phyloP scores from a whole-genome alignment of 148 eudicot species.

The Vaccinium macrocarpon region DNA sequence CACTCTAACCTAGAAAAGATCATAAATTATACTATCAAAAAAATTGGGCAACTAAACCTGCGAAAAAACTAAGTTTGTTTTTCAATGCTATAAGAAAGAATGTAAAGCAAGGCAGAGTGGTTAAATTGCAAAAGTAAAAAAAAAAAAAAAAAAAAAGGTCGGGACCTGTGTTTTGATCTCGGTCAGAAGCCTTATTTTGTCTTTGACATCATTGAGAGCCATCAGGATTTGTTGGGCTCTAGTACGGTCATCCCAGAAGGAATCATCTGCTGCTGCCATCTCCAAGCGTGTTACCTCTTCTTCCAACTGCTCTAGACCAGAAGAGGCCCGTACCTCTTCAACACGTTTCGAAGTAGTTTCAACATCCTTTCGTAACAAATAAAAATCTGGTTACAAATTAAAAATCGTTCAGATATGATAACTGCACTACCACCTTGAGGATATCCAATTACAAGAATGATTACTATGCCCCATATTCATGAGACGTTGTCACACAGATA shows the following conservation, averaged over 20 bases:
- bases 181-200: constrained; percentile 65
- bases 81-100: constrained; percentile 4
- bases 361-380: constrained; percentile 76
- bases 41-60: neutral
- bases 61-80: neutral
- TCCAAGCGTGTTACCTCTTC: constrained; percentile 66
- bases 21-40: neutral
- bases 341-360: constrained; percentile 63
- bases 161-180: constrained; percentile 76
- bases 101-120: neutral
- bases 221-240: constrained; percentile 87
- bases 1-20: constrained; percentile 5
- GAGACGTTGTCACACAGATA: neutral
- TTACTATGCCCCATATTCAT: neutral
- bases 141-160: constrained; percentile 13
- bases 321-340: constrained; percentile 64
- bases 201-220: constrained; percentile 80
- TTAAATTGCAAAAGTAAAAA: neutral
- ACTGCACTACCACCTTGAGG: neutral
- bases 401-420: neutral
- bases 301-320: constrained; percentile 75
- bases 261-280: constrained; percentile 64
- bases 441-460: neutral
- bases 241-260: constrained; percentile 91
- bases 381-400: constrained; percentile 60